Base-by-base conservation (phyloP, 345 rosid genomes). In the Brassica incana region DNA sequence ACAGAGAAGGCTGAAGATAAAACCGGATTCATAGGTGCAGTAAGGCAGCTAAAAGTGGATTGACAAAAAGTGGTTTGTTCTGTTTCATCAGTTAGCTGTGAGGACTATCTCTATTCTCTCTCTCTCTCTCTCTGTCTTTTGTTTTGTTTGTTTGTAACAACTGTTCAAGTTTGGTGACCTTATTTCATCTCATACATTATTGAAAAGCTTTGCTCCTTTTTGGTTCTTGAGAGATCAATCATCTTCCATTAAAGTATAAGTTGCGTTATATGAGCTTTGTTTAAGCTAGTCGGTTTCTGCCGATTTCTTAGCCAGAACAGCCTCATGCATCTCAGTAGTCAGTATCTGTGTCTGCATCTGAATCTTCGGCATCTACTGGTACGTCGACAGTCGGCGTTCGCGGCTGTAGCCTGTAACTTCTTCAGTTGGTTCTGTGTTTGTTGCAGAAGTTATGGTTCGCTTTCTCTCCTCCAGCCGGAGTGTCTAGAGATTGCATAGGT, bases 61-160 rank as follows among this genome's bases (percentile, higher is more conserved):
- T 61, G 68, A 67, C 64, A 62, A 67, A 23, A 33, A 30, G 71
- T 62, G 74, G 9, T 73, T 73, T 20, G 65, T 67, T 79, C 36
- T 72, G 67, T 72, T 40, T 65, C 72, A 65, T 60, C 67, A 36
- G 81, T 48, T 66, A 71, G 81, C 67, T 71, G 48, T 65, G 66
- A 65, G 59, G 48, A 71, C 14, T 16, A 18, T 56, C 56, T 40
- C 33, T 9, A 29, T 18, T 65, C 36, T 72, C 73, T 78, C 77
- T 56, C 32, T 29, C 30, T 40, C 20, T 43, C 58, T 59, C 12
- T 50, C 58, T 50, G 18, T 73, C 60, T 73, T 60, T 59, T 67
- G 67, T 65, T 67, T 78, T 72, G 64, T 56, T 78, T 77, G 80
- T 79, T 79, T 80, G 79, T 69, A 64, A 75, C 79, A 60, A 61